A percentile compares a stretch with the other conserved stretches of the same genome.
Conservation (phyloP, 805 yeast species). For the Wickerhamomyces strasburgensis region DNA sequence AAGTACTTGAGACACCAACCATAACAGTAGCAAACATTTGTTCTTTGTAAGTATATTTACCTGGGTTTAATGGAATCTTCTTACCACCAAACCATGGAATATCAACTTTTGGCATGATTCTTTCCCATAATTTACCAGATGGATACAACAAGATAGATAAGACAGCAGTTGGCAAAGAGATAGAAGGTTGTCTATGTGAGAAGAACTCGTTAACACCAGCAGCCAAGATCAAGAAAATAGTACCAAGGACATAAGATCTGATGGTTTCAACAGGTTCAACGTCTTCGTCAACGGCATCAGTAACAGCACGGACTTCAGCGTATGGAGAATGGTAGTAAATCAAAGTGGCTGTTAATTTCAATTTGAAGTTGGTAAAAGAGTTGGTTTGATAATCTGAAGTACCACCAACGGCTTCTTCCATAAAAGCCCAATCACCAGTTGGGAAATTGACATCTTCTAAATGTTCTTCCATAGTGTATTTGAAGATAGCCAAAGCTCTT, state of each 20-base stretch:
- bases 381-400: constrained; percentile 2
- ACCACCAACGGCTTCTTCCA: constrained; percentile 3
- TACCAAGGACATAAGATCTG: constrained; percentile 33
- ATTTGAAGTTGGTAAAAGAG: constrained; percentile 6
- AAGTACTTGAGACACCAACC: constrained; percentile 28
- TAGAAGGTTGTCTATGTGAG: constrained; percentile 48
- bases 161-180: constrained; percentile 38
- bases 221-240: constrained; percentile 47
- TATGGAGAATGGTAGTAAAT: constrained; percentile 46
- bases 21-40: constrained; percentile 57
- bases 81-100: constrained; percentile 35
- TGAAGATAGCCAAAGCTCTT: constrained; percentile 22
- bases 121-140: constrained; percentile 38
- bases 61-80: constrained; percentile 47
- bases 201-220: constrained; percentile 54
- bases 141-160: constrained; percentile 44
- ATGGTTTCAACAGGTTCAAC: constrained; percentile 45
- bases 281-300: constrained; percentile 47
- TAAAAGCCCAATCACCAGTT: constrained; percentile 16
- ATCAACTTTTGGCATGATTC: constrained; percentile 41
- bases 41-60: constrained; percentile 61
- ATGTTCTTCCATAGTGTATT: constrained; percentile 36
- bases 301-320: constrained; percentile 63
- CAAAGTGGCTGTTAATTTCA: constrained; percentile 7
- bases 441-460: constrained; percentile 45